phyloP scores from a whole-genome alignment of 257 asterid species.

The Gentiana straminea region DNA sequence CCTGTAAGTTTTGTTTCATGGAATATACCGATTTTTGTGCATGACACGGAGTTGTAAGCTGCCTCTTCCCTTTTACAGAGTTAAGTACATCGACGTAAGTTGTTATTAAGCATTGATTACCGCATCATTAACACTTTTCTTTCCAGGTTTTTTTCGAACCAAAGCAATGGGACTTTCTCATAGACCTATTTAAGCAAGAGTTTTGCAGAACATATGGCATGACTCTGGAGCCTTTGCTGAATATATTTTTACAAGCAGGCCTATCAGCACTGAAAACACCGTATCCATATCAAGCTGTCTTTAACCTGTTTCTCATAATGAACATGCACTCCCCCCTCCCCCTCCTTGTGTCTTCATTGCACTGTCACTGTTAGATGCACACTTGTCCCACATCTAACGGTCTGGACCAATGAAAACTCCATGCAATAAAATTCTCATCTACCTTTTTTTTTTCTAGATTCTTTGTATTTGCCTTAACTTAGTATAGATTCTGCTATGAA shows the following conservation, averaged over 20 bases:
- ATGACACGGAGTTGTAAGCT: too few relatives aligned
- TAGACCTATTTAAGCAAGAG: conserved; percentile 92
- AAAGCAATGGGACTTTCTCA: conserved; percentile 85
- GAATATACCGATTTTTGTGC: too few relatives aligned
- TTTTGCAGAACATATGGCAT: conserved; percentile 95
- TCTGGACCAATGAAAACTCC: neutral
- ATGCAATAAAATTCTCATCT: neutral
- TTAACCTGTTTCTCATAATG: neutral
- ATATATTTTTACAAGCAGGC: conserved; percentile 95
- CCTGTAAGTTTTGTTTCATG: too few relatives aligned
- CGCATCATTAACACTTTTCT: neutral
- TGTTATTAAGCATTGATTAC: too few relatives aligned
- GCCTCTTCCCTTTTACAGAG: too few relatives aligned
- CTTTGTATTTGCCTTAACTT: conserved; percentile 43
- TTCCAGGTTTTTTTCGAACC: conserved; percentile 80
- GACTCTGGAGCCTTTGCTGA: conserved; percentile 88
- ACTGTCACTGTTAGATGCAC: too few relatives aligned
- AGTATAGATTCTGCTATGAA: conserved; percentile 71
- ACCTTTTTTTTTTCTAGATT: neutral
- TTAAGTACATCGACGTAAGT: too few relatives aligned
- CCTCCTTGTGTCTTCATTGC: too few relatives aligned
- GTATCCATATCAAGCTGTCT: conserved; percentile 45
- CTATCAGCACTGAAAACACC: conserved; percentile 94
- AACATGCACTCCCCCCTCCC: neutral
- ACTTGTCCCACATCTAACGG: too few relatives aligned